These are phyloP conservation scores for Tephrocybe rancida DNA, from an alignment of 768 basidiomycete species.

Conservation along the genomic window DNA sequence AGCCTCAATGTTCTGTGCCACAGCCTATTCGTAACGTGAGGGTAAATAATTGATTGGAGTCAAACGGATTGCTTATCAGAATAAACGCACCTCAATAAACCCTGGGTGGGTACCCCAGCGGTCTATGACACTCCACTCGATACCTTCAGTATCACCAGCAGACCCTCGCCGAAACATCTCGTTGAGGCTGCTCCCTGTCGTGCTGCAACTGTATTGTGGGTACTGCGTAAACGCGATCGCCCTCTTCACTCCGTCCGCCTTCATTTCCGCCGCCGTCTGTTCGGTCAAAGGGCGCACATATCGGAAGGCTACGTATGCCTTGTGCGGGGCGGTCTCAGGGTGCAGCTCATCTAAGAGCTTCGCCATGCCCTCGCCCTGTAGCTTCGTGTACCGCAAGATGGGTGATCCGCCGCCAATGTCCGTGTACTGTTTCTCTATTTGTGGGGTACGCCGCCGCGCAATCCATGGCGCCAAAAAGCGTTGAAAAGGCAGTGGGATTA, in stretches of 20 bases:
- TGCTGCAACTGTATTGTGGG: slow-evolving; percentile 98
- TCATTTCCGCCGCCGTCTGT: slow-evolving; percentile 81
- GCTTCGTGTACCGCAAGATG: slow-evolving; percentile 85
- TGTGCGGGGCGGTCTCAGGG: slow-evolving; percentile 92
- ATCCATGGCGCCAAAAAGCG: slow-evolving; percentile 84
- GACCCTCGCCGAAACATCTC: slow-evolving; percentile 77
- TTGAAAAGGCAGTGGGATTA: slow-evolving; percentile 96
- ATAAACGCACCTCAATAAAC: slow-evolving; percentile 78
- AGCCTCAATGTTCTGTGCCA: slow-evolving; percentile 85
- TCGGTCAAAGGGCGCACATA: slow-evolving; percentile 90
- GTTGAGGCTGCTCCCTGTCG: slow-evolving; percentile 96
- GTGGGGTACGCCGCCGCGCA: slow-evolving; percentile 85
- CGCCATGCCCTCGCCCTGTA: slow-evolving; percentile 91
- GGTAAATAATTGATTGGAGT: slow-evolving; percentile 7
- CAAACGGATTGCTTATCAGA: background rate
- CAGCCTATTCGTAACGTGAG: slow-evolving; percentile 60
- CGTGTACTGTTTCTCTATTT: slow-evolving; percentile 92
- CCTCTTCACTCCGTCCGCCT: slow-evolving; percentile 85
- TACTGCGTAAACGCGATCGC: slow-evolving; percentile 98
- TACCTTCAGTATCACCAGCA: slow-evolving; percentile 59
- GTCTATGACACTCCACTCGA: slow-evolving; percentile 98
- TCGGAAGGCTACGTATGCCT: slow-evolving; percentile 94
- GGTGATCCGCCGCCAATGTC: slow-evolving; percentile 98
- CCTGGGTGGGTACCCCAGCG: slow-evolving; percentile 97
- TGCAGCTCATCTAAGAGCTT: slow-evolving; percentile 91